These are phyloP conservation scores for Petunia hybrid DNA, from an alignment of 305 asterid genomes.

Conservation along the genomic window DNA sequence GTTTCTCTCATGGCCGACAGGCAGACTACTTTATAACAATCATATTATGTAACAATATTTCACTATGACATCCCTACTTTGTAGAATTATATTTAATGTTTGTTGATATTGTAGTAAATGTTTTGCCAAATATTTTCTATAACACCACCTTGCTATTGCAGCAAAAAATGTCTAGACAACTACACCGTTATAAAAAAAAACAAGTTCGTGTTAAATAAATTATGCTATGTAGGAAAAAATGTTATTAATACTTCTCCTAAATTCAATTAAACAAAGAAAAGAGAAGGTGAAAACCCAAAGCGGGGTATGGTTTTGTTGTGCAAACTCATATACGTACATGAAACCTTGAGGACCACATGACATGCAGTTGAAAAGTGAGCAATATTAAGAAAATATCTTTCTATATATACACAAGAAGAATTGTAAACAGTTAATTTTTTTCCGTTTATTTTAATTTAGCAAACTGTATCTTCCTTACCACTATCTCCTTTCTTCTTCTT, in stretches of 20 bases:
- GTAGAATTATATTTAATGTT: too few species aligned
- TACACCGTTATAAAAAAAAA: too few species aligned
- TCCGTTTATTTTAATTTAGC: not conserved
- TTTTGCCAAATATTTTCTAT: too few species aligned
- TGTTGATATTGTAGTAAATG: too few species aligned
- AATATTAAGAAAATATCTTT: not conserved
- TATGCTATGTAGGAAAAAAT: not conserved
- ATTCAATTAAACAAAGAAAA: not conserved
- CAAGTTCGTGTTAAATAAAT: not conserved
- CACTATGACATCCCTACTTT: too few species aligned
- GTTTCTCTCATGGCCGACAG: too few species aligned
- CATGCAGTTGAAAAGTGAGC: slow-evolving; percentile 13
- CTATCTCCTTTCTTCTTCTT: not conserved
- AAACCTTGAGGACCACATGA: not conserved
- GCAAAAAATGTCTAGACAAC: too few species aligned
- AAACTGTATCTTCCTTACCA: not conserved
- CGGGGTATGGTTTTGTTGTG: not conserved
- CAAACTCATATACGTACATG: not conserved
- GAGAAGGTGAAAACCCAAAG: not conserved
- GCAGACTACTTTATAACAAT: too few species aligned
- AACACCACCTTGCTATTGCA: too few species aligned
- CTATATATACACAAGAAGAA: not conserved
- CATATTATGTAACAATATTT: too few species aligned
- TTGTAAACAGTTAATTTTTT: not conserved
- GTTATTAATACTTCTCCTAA: not conserved